phyloP scores from a whole-genome alignment of 2,329 filamentous ascomycete genomes.

The Periconia sp. region DNA sequence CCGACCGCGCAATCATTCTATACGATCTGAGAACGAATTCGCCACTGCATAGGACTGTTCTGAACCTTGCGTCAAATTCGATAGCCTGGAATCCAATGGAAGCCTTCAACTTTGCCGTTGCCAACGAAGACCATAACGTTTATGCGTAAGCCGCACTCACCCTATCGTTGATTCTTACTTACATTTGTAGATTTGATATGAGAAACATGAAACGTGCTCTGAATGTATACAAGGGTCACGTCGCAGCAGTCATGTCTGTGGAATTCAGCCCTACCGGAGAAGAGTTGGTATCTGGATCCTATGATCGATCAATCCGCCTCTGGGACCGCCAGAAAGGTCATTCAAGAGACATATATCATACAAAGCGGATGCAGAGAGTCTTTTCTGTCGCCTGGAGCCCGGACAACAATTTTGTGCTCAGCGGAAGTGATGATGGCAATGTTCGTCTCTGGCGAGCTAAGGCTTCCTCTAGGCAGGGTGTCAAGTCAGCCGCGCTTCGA shows the following conservation, averaged over 20 bases:
- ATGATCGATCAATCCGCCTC: slow-evolving; percentile 85
- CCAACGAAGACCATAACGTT: slow-evolving; percentile 92
- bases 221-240: slow-evolving; percentile 89
- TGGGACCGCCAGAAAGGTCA: slow-evolving; percentile 83
- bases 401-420: slow-evolving; percentile 87
- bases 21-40: slow-evolving; percentile 90
- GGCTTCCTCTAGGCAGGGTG: slow-evolving; percentile 79
- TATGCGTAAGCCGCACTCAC: slow-evolving; percentile 52
- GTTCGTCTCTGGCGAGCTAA: slow-evolving; percentile 87
- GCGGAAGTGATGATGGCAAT: slow-evolving; percentile 93
- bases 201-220: slow-evolving; percentile 85
- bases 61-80: slow-evolving; percentile 91
- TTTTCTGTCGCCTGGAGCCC: slow-evolving; percentile 85
- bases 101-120: slow-evolving; percentile 91
- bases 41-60: slow-evolving; percentile 78
- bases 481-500: slow-evolving; percentile 84
- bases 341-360: slow-evolving; percentile 93
- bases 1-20: slow-evolving; percentile 84
- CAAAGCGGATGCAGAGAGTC: slow-evolving; percentile 95
- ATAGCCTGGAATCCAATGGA: slow-evolving; percentile 97
- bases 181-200: slow-evolving; percentile 78
- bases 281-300: slow-evolving; percentile 88
- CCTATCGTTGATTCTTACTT: not conserved
- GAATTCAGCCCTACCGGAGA: slow-evolving; percentile 95
- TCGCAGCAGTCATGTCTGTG: slow-evolving; percentile 93